Evolutionary conservation across 306 rosid species (phyloP).

Genomic region (Benincasa hispida): DNA sequence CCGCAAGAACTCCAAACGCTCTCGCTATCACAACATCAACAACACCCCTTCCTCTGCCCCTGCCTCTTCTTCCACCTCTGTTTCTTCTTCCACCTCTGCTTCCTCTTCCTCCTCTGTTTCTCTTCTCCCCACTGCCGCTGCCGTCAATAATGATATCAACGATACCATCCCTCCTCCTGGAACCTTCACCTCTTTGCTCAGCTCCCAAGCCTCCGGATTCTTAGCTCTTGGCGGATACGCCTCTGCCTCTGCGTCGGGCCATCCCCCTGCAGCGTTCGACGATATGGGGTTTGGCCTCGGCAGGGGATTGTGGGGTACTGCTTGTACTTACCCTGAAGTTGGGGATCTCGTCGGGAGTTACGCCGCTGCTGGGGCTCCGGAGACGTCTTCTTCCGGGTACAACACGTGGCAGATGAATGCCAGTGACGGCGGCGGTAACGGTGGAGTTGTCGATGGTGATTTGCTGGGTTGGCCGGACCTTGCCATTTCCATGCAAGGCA

Average conservation of each 20-base stretch:
- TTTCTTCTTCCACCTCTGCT: slow-evolving; percentile 11
- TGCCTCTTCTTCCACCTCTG: neutral
- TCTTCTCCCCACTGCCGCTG: neutral
- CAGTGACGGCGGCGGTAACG: neutral
- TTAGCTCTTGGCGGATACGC: slow-evolving; percentile 26
- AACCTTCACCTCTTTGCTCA: slow-evolving; percentile 17
- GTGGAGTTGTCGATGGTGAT: slow-evolving; percentile 18
- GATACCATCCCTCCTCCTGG: neutral
- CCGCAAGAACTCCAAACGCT: slow-evolving; percentile 28
- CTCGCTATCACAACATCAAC: slow-evolving; percentile 11
- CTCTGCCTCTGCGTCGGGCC: neutral
- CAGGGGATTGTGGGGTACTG: slow-evolving; percentile 13
- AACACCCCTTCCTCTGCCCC: neutral
- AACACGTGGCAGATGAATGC: slow-evolving; percentile 32
- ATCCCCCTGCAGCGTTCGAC: slow-evolving; percentile 9
- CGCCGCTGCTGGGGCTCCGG: slow-evolving; percentile 2
- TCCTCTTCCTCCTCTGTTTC: slow-evolving; percentile 15
- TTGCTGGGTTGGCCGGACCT: slow-evolving; percentile 28
- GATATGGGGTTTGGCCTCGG: slow-evolving; percentile 24
- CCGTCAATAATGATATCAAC: neutral
- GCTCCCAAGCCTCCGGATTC: slow-evolving; percentile 13
- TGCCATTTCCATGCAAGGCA: slow-evolving; percentile 21
- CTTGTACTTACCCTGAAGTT: slow-evolving; percentile 12
- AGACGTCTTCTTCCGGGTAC: slow-evolving; percentile 13
- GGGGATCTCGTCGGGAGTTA: slow-evolving; percentile 18